phyloP scores from a whole-genome alignment of 805 yeast species.

The Lachancea nothofagi region DNA sequence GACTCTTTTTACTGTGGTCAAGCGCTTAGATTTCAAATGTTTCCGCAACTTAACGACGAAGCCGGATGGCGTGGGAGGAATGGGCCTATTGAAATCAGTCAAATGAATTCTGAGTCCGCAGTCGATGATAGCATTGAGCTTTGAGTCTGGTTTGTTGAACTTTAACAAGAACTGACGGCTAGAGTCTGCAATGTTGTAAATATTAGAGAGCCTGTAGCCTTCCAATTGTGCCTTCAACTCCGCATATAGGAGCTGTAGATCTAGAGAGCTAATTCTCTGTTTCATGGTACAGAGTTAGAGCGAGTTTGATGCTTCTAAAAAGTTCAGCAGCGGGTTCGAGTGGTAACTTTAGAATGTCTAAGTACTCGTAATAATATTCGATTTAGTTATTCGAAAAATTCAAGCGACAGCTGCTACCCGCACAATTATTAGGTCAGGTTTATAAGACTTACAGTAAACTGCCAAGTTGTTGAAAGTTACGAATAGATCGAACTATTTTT shows the following conservation, averaged over 20 bases:
- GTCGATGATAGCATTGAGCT: conserved; percentile 68
- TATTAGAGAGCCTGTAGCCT: conserved; percentile 72
- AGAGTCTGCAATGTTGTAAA: conserved; percentile 72
- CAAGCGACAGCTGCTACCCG: no score
- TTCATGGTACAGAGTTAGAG: no score
- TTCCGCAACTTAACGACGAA: conserved; percentile 84
- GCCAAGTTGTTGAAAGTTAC: no score
- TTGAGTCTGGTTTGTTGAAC: conserved; percentile 79
- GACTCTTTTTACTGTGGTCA: conserved; percentile 67
- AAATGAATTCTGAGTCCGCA: conserved; percentile 78
- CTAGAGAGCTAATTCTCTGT: conserved; percentile 85
- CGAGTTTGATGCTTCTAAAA: no score
- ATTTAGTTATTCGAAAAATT: no score
- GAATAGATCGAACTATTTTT: no score
- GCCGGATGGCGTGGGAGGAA: conserved; percentile 75
- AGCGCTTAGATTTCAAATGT: conserved; percentile 73
- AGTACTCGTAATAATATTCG: no score
- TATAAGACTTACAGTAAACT: no score
- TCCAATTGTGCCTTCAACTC: conserved; percentile 57
- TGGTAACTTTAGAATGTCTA: no score
- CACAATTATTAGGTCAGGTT: no score
- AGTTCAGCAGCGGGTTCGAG: no score
- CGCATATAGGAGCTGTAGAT: conserved; percentile 60
- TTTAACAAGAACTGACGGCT: conserved; percentile 70
- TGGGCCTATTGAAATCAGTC: conserved; percentile 76